Base-by-base conservation (phyloP, 768 basidiomycete genomes). In the Russula sp. region DNA sequence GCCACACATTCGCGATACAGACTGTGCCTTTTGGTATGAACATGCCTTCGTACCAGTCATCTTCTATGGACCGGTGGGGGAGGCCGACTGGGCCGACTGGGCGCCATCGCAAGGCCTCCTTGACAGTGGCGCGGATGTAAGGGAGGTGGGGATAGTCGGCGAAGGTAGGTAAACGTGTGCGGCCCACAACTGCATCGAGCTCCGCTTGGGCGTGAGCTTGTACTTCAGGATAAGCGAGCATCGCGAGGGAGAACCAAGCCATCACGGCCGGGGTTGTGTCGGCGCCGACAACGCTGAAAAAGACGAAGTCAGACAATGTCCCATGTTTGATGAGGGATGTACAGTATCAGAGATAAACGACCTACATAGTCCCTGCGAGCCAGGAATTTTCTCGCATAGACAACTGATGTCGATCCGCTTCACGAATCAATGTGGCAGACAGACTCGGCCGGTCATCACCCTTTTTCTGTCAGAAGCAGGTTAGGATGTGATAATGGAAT, bases 311-410 rank as follows among this genome's bases (percentile, higher is more conserved):
- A 52, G 46, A 40, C 11, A 18, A 4, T 14, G 49, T 11, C 22
- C 16, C 18, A 36, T 50, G 14, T 48, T 32, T 28, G 5, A 59
- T 18, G 7, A 7, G n/a, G 5, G 11, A 42, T n/a, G n/a, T n/a
- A n/a, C n/a, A 46, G 9, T 20, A 20, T 22, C 14, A 9, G 28
- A 63, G 50, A 11, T 40, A 63, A 28, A 68, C 64, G 13, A 67
- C 69, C 68, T 64, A 69, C 69, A 72, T 62, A 8, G 67, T 69
- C 36, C 56, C 70, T 3, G 67, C 53, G 14, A 72, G 63, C 71
- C 71, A 71, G 7, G 60, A 61, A 16, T 61, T 65, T 57, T 67
- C 65, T 36, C 50, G 46, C 49, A 48, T 57, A 6, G 65, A 66
- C 22, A 66, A 36, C 7, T 65, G 40, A 48, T 64, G 51, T 40